Base-by-base conservation (phyloP, 1,139 yeast genomes). In the Zygosaccharomyces pseudobailii region DNA sequence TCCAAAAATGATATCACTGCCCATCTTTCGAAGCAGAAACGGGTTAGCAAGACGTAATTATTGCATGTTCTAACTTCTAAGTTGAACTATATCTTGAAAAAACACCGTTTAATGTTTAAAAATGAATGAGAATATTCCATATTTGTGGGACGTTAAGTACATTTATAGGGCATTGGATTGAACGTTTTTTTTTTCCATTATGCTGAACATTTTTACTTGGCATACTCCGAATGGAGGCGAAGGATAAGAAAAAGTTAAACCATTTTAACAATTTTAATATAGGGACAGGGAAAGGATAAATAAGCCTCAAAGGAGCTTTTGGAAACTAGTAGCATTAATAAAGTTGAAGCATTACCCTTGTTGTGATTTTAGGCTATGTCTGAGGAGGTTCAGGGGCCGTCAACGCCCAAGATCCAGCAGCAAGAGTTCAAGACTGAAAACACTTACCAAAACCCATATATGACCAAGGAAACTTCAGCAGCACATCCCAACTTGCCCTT, bases 351-450 rank as follows among this genome's bases (percentile, higher is more conserved):
- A 30, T 27, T n/a, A 30, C 13, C 13, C 6, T 7, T 1, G 13
- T 9, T 30, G 10, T 28, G 19, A 23, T 28, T 21, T 33, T 27
- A 21, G 27, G 41, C 33, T 34, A 43, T 46, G 49, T 37, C 47
- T 40, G 42, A 40, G 13, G 36, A 24, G 22, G 40, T 36, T 17
- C 31, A 42, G 32, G 36, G 43, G 20, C 52, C 52, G 23, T 47
- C 48, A 36, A 50, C 54, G 23, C 54, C 54, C 20, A 42, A 32
- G 36, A 39, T 51, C 28, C 47, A 36, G 17, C 54, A 51, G 34
- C 35, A 35, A 22, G 53, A 48, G 45, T 50, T 50, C 25, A 28
- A 27, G 13, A 27, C 33, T 31, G 43, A 38, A 7, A 30, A 36
- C 1, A 17, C 23, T 10, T 21, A 34, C 20, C 27, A 22, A n/a